Evolutionary conservation across 139 green algal species (phyloP), one percentile per base, ranked within the genome.

Genomic region (Chlamydomonas schloesseri): DNA sequence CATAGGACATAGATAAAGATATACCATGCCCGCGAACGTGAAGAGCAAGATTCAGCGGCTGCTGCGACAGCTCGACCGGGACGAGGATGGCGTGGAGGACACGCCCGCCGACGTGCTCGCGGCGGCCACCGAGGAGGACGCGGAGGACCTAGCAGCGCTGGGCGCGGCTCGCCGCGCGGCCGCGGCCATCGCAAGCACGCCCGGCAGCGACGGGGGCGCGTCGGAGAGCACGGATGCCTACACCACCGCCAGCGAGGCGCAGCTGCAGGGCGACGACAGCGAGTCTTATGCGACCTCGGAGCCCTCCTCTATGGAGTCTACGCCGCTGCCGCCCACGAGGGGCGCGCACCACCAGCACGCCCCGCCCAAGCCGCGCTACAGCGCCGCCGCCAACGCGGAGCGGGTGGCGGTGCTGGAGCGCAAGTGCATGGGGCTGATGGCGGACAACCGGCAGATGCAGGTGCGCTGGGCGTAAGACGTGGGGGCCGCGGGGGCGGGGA

Each of bases 401-500:
- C 53, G 42, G 34, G 69, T 71, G 4, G 26, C 34, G 0, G 69
- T 79, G 34, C 53, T 92, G 58, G 89, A 92, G 81, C 74, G 64
- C 24, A 83, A 77, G 50, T 70, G 81, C 21, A 58, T 92, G 80
- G 65, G 87, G 68, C 84, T 92, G 2, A 85, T 90, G 79, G 58
- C 58, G 8, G 88, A 91, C 26, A 91, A 88, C 83, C 83, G 65
- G 37, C 50, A 62, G 3, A 42, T 91, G 64, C 70, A 88, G 42
- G 42, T 50, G 42, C 6, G 42, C n/a, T n/a, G n/a, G n/a, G n/a
- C n/a, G n/a, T n/a, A n/a, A n/a, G n/a, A n/a, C n/a, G n/a, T n/a
- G n/a, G n/a, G n/a, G n/a, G n/a, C n/a, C n/a, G n/a, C n/a, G n/a
- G n/a, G n/a, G n/a, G n/a, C n/a, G n/a, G n/a, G n/a, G n/a, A n/a